Evolutionary conservation across 208 protist species (phyloP), one percentile per base, ranked within the genome.

Genomic region (Herpetomonas tarakana): DNA sequence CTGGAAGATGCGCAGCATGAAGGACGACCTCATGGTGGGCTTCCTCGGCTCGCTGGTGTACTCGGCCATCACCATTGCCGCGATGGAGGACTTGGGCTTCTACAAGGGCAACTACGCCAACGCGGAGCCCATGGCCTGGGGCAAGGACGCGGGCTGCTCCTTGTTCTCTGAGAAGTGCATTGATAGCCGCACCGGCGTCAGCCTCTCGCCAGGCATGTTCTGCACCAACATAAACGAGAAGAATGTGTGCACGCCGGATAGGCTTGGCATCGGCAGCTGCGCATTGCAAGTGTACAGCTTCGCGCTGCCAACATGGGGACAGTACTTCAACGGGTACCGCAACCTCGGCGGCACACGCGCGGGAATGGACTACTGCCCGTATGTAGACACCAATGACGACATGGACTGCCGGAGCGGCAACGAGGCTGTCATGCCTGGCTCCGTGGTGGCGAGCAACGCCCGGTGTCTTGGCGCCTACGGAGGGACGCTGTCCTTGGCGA

Each of bases 21-120:
- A 66, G 25, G 75, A 92, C 30, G 88, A 94, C 44, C 50, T 84
- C 19, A 94, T 94, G 83, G 52, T 64, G 22, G 77, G 65, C 3
- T 31, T 50, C 14, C 52, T 68, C 28, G 41, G 46, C 25, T 12
- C 24, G 47, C 62, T 2, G 18, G 87, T 38, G 53, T 78, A 71
- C 53, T 79, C 46, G 47, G 71, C 57, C 3, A 31, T 95, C 9
- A 93, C 88, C 16, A 65, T 95, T 35, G 65, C 86, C 0, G 35
- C 73, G 1, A 80, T 94, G 25, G 59, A 87, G 16, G 81, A 89
- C 58, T 53, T 86, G 4, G 75, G 75, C 11, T 84, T 63, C 46
- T 94, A 91, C 67, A 27, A 38, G 2, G 81, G 60, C 18, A 62
- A 78, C 52, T 88, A 76, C 54, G 56, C 4, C 25, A 70, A 71